Evolutionary conservation across 116 monocot species (phyloP).

Genomic region (Iris pallida): DNA sequence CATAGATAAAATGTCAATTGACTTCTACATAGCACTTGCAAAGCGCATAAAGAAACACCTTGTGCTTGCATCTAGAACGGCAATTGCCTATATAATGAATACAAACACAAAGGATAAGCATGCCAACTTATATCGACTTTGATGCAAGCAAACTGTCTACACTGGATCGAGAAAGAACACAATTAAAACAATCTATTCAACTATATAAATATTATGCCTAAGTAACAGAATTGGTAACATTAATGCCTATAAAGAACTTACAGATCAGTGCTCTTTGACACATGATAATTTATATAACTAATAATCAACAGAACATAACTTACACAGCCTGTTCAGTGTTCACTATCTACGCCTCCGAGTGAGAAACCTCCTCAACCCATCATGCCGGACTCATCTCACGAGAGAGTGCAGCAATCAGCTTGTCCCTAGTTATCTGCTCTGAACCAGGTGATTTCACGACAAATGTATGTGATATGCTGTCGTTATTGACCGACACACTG

Average conservation of each 20-base stretch:
- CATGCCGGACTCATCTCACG: slow-evolving; percentile 19
- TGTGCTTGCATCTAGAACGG: no score
- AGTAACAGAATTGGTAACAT: slow-evolving; percentile 3
- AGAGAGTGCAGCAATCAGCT: slow-evolving; percentile 49
- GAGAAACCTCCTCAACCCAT: neutral
- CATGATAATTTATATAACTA: neutral
- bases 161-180: neutral
- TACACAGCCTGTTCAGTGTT: neutral
- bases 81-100: no score
- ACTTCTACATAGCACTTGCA: no score
- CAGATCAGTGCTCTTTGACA: slow-evolving; percentile 5
- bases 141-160: neutral
- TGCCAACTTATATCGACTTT: no score
- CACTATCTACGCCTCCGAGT: neutral
- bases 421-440: slow-evolving; percentile 54
- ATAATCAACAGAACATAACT: neutral
- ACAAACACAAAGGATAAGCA: no score
- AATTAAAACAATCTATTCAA: neutral
- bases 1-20: no score
- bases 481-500: slow-evolving; percentile 26
- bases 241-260: slow-evolving; percentile 3
- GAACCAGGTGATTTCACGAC: slow-evolving; percentile 40
- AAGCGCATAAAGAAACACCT: no score
- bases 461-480: slow-evolving; percentile 61
- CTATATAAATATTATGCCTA: neutral